phyloP scores from a whole-genome alignment of 768 basidiomycete genomes.

The Asterophora lycoperdoides region DNA sequence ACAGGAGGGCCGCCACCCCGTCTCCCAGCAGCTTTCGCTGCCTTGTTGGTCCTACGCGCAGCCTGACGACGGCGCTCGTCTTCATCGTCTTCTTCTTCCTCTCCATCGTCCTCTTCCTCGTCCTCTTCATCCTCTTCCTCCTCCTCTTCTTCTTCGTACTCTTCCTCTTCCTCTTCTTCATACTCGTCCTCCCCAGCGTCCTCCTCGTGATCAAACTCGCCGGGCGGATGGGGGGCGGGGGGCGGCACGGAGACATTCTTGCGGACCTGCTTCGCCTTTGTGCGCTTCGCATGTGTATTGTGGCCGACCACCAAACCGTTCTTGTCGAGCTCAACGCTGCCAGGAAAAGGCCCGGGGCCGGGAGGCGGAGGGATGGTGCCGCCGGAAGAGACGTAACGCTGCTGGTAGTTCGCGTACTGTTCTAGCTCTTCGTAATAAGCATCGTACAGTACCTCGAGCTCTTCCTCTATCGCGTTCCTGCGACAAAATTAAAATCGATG shows the following conservation, averaged over 20 bases:
- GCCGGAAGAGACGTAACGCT: conserved; percentile 89
- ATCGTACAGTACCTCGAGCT: conserved; percentile 99
- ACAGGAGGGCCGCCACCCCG: conserved; percentile 16
- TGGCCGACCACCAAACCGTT: conserved; percentile 64
- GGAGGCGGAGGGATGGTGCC: conserved; percentile 88
- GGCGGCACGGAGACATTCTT: conserved; percentile 13
- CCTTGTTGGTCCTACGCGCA: conserved; percentile 8
- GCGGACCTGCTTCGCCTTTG: conserved; percentile 15
- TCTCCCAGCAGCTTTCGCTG: conserved; percentile 12
- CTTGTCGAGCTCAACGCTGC: conserved; percentile 94
- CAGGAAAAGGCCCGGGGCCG: conserved; percentile 97
- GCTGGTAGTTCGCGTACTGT: conserved; percentile 97
- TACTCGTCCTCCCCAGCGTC: conserved; percentile 39
- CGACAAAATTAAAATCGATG: conserved; percentile 12
- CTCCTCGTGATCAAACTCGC: conserved; percentile 59
- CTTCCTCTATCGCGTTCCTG: conserved; percentile 97
- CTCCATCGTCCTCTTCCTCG: conserved; percentile 60
- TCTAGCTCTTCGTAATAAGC: conserved; percentile 99
- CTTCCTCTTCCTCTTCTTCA: conserved; percentile 36
- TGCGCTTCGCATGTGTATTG: conserved; percentile 7
- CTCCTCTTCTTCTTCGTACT: conserved; percentile 38
- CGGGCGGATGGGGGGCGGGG: conserved; percentile 14
- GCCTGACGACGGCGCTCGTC: conserved; percentile 7
- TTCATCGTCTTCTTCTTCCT: conserved; percentile 42
- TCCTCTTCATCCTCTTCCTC: conserved; percentile 51